phyloP scores from a whole-genome alignment of 1,139 yeast genomes.

The Scheffersomyces titani region DNA sequence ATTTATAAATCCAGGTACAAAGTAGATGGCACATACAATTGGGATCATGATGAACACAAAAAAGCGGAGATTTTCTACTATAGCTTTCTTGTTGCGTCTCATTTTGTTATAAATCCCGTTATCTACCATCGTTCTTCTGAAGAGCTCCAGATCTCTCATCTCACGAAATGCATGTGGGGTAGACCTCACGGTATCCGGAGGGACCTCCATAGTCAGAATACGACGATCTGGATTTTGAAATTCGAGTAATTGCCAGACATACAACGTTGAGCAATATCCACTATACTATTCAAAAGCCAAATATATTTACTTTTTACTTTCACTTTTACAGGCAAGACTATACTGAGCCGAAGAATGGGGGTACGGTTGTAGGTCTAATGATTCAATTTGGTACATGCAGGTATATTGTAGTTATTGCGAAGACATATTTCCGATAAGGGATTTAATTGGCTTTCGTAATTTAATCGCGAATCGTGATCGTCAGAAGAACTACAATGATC shows the following conservation, averaged over 20 bases:
- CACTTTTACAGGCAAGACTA: too few species aligned
- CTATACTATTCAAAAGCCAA: not conserved
- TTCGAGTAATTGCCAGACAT: not conserved
- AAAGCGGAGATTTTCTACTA: conserved; percentile 6
- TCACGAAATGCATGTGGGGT: not conserved
- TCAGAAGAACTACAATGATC: too few species aligned
- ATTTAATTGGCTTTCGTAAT: too few species aligned
- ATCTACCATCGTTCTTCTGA: not conserved
- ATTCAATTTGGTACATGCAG: not conserved
- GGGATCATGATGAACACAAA: conserved; percentile 8
- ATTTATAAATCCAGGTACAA: conserved; percentile 9
- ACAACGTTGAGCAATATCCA: not conserved
- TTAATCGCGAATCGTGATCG: too few species aligned
- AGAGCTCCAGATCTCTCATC: not conserved
- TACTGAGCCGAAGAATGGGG: not conserved
- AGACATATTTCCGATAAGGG: too few species aligned
- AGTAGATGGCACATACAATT: conserved; percentile 5
- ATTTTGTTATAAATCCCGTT: not conserved
- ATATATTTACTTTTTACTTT: not conserved
- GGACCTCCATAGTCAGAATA: not conserved
- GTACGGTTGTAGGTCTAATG: too few species aligned
- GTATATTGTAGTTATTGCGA: not conserved
- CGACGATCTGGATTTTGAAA: not conserved
- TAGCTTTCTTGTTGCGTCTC: not conserved
- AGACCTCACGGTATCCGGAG: not conserved